Percentiles rank a stretch among this genome's conserved stretches.
These are phyloP conservation scores for Pezicula neosporulosa DNA, from an alignment of 2,329 filamentous ascomycete species.

Conservation along the genomic window DNA sequence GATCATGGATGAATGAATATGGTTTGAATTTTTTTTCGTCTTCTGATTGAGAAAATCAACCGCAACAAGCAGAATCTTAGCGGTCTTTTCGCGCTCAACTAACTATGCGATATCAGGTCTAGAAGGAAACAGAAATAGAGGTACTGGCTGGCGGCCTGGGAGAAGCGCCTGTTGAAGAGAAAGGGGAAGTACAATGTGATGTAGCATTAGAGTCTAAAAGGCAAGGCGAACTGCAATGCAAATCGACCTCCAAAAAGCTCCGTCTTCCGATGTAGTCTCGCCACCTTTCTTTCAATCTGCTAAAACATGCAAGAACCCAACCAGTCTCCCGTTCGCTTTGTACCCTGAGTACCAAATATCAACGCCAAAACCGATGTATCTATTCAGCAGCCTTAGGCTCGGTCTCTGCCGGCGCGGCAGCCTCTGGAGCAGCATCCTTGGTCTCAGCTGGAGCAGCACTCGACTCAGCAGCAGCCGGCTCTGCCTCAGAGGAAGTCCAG, in stretches of 20 bases:
- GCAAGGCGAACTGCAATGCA: constrained; percentile 22
- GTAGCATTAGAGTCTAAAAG: constrained; percentile 28
- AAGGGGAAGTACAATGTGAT: constrained; percentile 22
- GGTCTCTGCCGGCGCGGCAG: constrained; percentile 41
- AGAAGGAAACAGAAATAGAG: constrained; percentile 11
- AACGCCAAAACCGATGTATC: constrained; percentile 26
- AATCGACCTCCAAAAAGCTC: constrained; percentile 25
- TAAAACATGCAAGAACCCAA: constrained; percentile 27
- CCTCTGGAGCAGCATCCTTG: constrained; percentile 50
- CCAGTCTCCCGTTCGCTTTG: constrained; percentile 20
- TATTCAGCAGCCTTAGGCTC: constrained; percentile 28
- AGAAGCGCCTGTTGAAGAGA: constrained; percentile 8
- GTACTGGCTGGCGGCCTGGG: constrained; percentile 12
- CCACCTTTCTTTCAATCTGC: constrained; percentile 20
- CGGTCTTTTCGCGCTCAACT: constrained; percentile 7
- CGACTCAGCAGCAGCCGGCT: constrained; percentile 63
- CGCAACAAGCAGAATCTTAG: too few relatives aligned
- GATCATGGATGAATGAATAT: constrained; percentile 15
- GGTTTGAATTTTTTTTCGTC: constrained; percentile 22
- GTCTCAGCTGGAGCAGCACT: constrained; percentile 51
- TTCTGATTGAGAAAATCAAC: constrained; percentile 22
- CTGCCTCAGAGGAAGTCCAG: constrained; percentile 98
- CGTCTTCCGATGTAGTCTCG: constrained; percentile 13
- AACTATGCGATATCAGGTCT: constrained; percentile 9
- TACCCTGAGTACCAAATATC: constrained; percentile 27